Conservation (phyloP, 2,329 filamentous ascomycete genomes). For the Exophiala sp. region DNA sequence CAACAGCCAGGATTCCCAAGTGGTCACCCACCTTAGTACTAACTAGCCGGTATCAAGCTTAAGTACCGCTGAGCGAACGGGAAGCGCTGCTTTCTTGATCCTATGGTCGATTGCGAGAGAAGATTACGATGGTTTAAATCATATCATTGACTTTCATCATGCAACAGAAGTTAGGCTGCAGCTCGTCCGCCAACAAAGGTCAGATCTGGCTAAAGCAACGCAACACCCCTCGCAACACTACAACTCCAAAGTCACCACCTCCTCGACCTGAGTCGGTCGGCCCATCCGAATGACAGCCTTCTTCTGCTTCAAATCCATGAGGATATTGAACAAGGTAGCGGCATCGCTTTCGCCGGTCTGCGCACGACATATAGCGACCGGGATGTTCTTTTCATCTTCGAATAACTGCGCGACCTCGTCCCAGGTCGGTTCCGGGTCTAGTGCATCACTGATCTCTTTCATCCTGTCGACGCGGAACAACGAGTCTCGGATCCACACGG, state of each 20-base stretch:
- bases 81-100: too few relatives aligned
- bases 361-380: slow-evolving; percentile 35
- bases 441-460: background rate
- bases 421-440: slow-evolving; percentile 10
- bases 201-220: too few relatives aligned
- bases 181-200: too few relatives aligned
- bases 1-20: too few relatives aligned
- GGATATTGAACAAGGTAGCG: slow-evolving; percentile 36
- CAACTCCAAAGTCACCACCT: slow-evolving; percentile 5
- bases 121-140: too few relatives aligned
- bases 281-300: slow-evolving; percentile 31
- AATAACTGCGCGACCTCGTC: slow-evolving; percentile 31
- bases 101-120: too few relatives aligned
- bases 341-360: slow-evolving; percentile 26
- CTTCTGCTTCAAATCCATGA: slow-evolving; percentile 34
- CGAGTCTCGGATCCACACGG: slow-evolving; percentile 6
- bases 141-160: too few relatives aligned
- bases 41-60: too few relatives aligned
- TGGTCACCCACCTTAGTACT: too few relatives aligned
- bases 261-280: slow-evolving; percentile 24
- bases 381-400: slow-evolving; percentile 35
- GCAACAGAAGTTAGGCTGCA: too few relatives aligned
- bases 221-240: too few relatives aligned
- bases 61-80: too few relatives aligned
- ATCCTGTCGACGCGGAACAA: slow-evolving; percentile 5